A percentile compares a stretch with the other conserved stretches of the same genome.
phyloP scores from a whole-genome alignment of 140 eudicot species.

The Ambrosia hybrid region DNA sequence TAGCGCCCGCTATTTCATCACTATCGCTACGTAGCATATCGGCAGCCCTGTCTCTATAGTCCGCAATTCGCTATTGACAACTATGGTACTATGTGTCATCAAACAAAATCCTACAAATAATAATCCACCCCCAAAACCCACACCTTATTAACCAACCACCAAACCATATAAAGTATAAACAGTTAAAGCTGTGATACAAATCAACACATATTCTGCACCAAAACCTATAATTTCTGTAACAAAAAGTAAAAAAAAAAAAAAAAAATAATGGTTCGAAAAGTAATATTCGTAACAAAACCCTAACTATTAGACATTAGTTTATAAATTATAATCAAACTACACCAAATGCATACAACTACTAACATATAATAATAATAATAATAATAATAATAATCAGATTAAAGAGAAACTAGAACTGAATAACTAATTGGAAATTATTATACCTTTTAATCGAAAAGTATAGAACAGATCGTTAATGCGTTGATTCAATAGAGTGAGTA shows the following conservation, averaged over 20 bases:
- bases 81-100: background rate
- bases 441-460: conserved; percentile 23
- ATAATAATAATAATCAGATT: background rate
- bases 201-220: background rate
- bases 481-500: conserved; percentile 8
- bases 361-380: too few relatives aligned
- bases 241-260: too few relatives aligned
- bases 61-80: too few relatives aligned
- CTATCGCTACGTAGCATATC: too few relatives aligned
- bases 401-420: background rate
- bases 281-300: conserved; percentile 21
- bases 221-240: background rate
- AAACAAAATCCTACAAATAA: background rate
- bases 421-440: conserved; percentile 3
- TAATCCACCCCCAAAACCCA: background rate
- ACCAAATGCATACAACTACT: background rate
- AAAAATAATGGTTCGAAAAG: too few relatives aligned
- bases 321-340: background rate
- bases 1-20: too few relatives aligned
- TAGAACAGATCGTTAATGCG: conserved; percentile 20
- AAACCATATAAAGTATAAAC: background rate
- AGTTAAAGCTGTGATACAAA: conserved; percentile 12
- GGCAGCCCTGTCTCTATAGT: too few relatives aligned
- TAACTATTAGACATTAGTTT: conserved; percentile 15
- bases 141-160: background rate